Conservation (phyloP, 1,284 basidiomycete genomes). For the Sanghuangporus baumii region DNA sequence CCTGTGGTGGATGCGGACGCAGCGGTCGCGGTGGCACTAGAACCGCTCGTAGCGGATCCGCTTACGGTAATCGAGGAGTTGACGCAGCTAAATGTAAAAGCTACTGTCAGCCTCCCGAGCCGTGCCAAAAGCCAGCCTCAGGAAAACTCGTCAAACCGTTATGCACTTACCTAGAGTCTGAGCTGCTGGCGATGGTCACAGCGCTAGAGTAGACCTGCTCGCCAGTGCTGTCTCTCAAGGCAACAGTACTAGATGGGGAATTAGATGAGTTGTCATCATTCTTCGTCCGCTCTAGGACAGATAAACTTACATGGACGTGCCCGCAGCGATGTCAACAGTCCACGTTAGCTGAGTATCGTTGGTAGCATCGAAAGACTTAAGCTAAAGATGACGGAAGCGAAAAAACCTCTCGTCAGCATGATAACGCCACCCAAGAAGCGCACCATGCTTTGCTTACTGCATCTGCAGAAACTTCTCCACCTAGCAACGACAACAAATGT, state of each 20-base stretch:
- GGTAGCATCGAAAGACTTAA: slow-evolving; percentile 49
- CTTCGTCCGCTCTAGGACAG: neutral
- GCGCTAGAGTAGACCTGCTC: slow-evolving; percentile 47
- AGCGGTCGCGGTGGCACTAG: neutral
- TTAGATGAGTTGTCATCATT: neutral
- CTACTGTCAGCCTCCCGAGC: neutral
- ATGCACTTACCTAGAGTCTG: slow-evolving; percentile 32
- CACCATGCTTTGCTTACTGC: slow-evolving; percentile 37
- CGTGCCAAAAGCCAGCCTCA: neutral
- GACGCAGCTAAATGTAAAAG: slow-evolving; percentile 24
- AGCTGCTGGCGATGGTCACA: slow-evolving; percentile 43
- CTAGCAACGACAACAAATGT: slow-evolving; percentile 29
- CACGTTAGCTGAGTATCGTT: slow-evolving; percentile 49
- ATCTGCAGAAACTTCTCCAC: slow-evolving; percentile 47
- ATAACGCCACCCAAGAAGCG: neutral
- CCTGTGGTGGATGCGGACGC: neutral
- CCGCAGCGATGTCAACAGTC: slow-evolving; percentile 48
- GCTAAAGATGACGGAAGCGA: slow-evolving; percentile 26
- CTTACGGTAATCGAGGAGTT: slow-evolving; percentile 21
- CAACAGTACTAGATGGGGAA: slow-evolving; percentile 37
- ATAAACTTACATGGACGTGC: slow-evolving; percentile 49
- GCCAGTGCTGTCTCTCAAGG: slow-evolving; percentile 59
- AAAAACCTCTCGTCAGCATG: neutral
- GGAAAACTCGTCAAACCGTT: neutral
- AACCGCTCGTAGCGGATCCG: neutral